Conservation (phyloP, 352 stramenopile species). For the Elongisporangium undulatum region DNA sequence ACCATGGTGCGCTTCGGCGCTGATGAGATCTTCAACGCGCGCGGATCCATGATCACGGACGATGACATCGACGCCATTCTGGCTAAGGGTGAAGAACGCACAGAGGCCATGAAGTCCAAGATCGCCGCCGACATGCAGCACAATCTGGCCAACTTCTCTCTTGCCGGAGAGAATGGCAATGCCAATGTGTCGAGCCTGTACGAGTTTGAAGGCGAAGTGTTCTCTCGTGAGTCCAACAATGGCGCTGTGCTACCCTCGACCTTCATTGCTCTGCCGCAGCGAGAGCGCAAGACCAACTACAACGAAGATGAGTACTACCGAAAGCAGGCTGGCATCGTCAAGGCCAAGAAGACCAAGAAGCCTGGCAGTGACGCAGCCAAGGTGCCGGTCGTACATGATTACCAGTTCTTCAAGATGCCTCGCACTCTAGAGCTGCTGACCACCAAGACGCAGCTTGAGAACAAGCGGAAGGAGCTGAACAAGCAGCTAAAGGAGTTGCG, state of each 20-base stretch:
- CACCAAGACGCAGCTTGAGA: conserved; percentile 87
- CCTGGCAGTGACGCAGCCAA: conserved; percentile 84
- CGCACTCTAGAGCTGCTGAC: conserved; percentile 83
- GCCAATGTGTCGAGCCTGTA: conserved; percentile 78
- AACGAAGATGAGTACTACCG: conserved; percentile 98
- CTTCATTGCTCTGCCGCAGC: conserved; percentile 85
- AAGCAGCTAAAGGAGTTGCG: conserved; percentile 66
- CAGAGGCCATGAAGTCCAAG: conserved; percentile 84
- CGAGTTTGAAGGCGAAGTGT: conserved; percentile 87
- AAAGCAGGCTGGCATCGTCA: conserved; percentile 73
- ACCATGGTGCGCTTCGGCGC: conserved; percentile 92
- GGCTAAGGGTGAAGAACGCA: conserved; percentile 89
- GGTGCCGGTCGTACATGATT: conserved; percentile 91
- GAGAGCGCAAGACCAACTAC: conserved; percentile 91
- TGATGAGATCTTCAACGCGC: conserved; percentile 87
- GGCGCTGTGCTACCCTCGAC: conserved; percentile 84
- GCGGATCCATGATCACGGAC: conserved; percentile 88
- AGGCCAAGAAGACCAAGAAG: conserved; percentile 88
- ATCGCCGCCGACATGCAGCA: conserved; percentile 92
- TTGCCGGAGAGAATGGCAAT: conserved; percentile 85
- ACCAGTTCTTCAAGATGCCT: conserved; percentile 94
- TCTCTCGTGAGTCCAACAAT: conserved; percentile 82
- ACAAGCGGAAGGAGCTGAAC: conserved; percentile 82
- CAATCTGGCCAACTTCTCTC: conserved; percentile 95
- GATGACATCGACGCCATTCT: conserved; percentile 92